Base-by-base conservation (phyloP, 2,329 filamentous ascomycete genomes). In the Exophiala dermatitidis region DNA sequence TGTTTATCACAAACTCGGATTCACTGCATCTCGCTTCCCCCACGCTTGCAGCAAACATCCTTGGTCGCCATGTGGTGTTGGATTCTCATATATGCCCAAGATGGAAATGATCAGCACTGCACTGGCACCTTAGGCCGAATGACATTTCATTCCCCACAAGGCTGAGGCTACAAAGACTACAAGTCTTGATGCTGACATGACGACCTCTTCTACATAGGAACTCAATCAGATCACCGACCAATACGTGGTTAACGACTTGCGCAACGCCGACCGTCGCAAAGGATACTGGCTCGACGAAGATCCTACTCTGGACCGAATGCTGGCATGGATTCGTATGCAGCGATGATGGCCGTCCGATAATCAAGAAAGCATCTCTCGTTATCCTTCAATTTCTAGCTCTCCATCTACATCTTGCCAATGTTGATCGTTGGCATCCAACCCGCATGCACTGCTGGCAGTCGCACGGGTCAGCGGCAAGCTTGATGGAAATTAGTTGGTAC, bases 281-380 rank as follows among this genome's bases (percentile, higher is more conserved):
- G 77, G 78, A 37, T 81, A 82, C 68, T 84, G 81, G 80, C 69
- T 83, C 42, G 68, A 70, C 36, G 81, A 84, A 57, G 81, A 84
- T 62, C 81, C 81, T 2, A 71, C 76, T 5, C 68, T 83, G 53
- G 69, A 72, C 10, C 70, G 71, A 19, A 79, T 82, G 45, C 72
- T 70, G 28, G 63, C 64, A 33, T 76, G 72, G 71, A 71, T 75
- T 41, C 66, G 65, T 43, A 65, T 67, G 32, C 69, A 71, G 53
- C 65, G 65, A 53, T 68, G 53, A 60, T n/a, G 43, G 29, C 10
- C 4, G 3, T 5, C 19, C 19, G 19, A 19, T 19, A 19, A 19
- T 19, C 19, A 9, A 8, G 6, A 6, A 8, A n/a, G 8, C 38
- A 6, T 2, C 2, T 26, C 26, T 19, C 8, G 38, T 42, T 19